A percentile compares a stretch with the other conserved stretches of the same genome.
Evolutionary conservation across 768 basidiomycete genomes (phyloP).

Genomic region (Suillus americanus): DNA sequence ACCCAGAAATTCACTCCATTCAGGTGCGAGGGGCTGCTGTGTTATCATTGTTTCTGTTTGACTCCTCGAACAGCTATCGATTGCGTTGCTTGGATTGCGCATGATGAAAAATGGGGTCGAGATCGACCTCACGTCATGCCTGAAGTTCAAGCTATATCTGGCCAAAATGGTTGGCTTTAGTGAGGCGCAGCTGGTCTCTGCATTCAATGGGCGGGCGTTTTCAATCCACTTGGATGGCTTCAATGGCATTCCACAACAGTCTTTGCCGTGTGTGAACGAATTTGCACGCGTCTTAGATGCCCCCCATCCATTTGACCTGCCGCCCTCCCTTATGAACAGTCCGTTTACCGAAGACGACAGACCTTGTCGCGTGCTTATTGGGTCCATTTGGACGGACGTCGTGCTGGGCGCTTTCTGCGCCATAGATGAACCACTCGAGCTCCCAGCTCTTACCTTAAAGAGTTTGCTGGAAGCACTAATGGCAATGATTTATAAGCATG

Average conservation of each 20-base stretch:
- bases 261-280: conserved; percentile 58
- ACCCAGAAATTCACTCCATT: conserved; percentile 48
- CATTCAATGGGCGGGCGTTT: conserved; percentile 47
- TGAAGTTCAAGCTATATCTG: conserved; percentile 57
- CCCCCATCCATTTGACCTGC: conserved; percentile 45
- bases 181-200: conserved; percentile 46
- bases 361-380: conserved; percentile 49
- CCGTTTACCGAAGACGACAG: conserved; percentile 40
- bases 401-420: conserved; percentile 51
- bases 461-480: conserved; percentile 61
- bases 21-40: conserved; percentile 34
- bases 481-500: conserved; percentile 71
- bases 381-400: conserved; percentile 64
- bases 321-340: conserved; percentile 46
- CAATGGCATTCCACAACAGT: conserved; percentile 38
- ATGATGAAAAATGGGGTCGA: conserved; percentile 66
- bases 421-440: conserved; percentile 39
- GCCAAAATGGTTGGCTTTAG: conserved; percentile 56
- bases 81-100: conserved; percentile 57
- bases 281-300: conserved; percentile 62
- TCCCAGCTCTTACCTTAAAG: conserved; percentile 61
- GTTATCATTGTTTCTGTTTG: background rate
- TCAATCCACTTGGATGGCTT: conserved; percentile 55
- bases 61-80: conserved; percentile 42
- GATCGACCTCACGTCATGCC: conserved; percentile 49